Evolutionary conservation across 2,329 filamentous ascomycete genomes (phyloP).

Genomic region (Phyllosticta citribraziliensis): DNA sequence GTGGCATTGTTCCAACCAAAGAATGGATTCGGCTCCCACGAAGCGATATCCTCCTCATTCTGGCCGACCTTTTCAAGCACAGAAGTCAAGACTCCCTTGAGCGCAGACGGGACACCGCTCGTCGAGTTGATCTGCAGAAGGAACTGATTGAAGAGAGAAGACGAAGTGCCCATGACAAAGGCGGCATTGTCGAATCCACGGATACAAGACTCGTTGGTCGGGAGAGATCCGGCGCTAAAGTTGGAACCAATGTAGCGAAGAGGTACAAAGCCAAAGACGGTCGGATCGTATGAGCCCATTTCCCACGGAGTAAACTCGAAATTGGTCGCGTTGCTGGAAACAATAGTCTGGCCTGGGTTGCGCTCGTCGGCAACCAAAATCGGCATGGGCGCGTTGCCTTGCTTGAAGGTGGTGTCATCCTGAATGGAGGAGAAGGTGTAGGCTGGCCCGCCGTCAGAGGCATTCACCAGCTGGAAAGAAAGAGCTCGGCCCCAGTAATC

Average conservation of each 20-base stretch:
- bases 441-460: constrained; percentile 58
- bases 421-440: constrained; percentile 80
- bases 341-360: constrained; percentile 48
- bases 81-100: constrained; percentile 42
- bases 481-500: constrained; percentile 83
- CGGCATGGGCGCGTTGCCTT: constrained; percentile 59
- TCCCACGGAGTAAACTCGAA: constrained; percentile 75
- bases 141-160: constrained; percentile 73
- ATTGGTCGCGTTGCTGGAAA: constrained; percentile 64
- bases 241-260: constrained; percentile 62
- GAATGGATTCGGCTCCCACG: constrained; percentile 69
- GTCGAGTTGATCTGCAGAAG: constrained; percentile 53
- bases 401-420: constrained; percentile 49
- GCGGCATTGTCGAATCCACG: constrained; percentile 74
- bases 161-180: constrained; percentile 78
- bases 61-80: constrained; percentile 48
- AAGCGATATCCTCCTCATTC: constrained; percentile 59
- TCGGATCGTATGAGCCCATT: constrained; percentile 67
- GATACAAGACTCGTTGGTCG: constrained; percentile 52
- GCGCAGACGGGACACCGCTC: constrained; percentile 37
- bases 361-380: constrained; percentile 63
- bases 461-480: constrained; percentile 78
- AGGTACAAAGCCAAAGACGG: constrained; percentile 60
- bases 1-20: constrained; percentile 50
- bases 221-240: constrained; percentile 54